Evolutionary conservation across 768 basidiomycete genomes (phyloP).

Genomic region (Trametes villosa): DNA sequence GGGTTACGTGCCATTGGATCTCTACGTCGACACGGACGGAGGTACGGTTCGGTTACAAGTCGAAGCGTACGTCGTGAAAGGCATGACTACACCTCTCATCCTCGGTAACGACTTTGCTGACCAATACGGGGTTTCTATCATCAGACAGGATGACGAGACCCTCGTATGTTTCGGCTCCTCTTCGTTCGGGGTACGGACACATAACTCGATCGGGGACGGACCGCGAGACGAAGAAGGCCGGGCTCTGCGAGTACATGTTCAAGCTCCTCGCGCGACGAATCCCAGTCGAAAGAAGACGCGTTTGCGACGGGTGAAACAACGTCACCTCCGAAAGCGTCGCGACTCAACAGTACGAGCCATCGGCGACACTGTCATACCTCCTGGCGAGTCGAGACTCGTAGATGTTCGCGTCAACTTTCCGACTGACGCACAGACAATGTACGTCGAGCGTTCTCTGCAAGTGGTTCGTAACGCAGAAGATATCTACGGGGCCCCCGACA

Average conservation of each 20-base stretch:
- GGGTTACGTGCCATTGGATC: slow-evolving; percentile 34
- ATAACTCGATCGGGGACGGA: neutral
- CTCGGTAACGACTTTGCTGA: slow-evolving; percentile 35
- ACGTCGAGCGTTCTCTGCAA: slow-evolving; percentile 8
- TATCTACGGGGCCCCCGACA: slow-evolving; percentile 7
- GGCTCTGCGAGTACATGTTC: too few species aligned
- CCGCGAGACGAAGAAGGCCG: neutral
- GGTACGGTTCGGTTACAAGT: slow-evolving; percentile 30
- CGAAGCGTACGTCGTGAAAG: slow-evolving; percentile 29
- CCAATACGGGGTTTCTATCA: slow-evolving; percentile 38
- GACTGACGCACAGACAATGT: neutral
- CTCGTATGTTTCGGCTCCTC: slow-evolving; percentile 24
- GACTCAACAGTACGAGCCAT: slow-evolving; percentile 4
- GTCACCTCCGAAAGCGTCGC: neutral
- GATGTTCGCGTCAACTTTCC: neutral
- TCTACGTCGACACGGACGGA: slow-evolving; percentile 31
- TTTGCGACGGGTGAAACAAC: neutral
- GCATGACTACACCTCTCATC: slow-evolving; percentile 30
- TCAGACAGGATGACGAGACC: slow-evolving; percentile 20
- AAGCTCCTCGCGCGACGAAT: too few species aligned
- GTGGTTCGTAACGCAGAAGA: neutral
- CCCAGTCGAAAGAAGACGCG: neutral
- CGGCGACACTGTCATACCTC: neutral
- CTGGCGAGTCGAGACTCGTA: neutral
- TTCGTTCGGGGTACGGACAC: neutral